phyloP scores from a whole-genome alignment of 495 filamentous ascomycete species.

The Penicillium canescens region DNA sequence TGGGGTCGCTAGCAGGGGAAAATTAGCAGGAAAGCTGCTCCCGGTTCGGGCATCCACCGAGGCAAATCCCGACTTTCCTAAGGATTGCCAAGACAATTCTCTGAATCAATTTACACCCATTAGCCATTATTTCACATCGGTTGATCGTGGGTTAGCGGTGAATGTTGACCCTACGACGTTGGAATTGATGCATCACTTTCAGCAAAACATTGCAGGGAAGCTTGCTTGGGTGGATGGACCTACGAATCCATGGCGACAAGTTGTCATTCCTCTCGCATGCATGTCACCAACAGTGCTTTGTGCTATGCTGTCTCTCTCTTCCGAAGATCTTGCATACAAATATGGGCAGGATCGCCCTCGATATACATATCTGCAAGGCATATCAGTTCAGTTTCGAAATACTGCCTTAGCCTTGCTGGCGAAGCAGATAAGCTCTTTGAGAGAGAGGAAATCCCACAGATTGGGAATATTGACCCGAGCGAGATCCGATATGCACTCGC shows the following conservation, averaged over 20 bases:
- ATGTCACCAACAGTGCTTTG: constrained; percentile 2
- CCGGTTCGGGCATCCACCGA: not conserved
- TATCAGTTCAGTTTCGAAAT: constrained; percentile 3
- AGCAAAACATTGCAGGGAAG: constrained; percentile 6
- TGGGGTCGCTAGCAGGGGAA: constrained; percentile 14
- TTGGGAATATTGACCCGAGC: not conserved
- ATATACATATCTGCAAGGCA: not conserved
- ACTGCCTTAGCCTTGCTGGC: constrained; percentile 5
- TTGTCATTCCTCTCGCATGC: constrained; percentile 14
- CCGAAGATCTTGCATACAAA: constrained; percentile 10
- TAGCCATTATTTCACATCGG: too few relatives aligned
- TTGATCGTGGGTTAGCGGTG: not conserved
- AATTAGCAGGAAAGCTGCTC: constrained; percentile 1
- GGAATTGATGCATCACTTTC: constrained; percentile 10
- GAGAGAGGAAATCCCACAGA: not conserved
- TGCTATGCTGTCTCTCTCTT: constrained; percentile 11
- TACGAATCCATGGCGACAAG: constrained; percentile 13
- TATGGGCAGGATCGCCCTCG: constrained; percentile 3
- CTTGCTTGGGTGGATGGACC: constrained; percentile 16
- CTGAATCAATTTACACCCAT: not conserved
- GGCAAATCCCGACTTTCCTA: not conserved
- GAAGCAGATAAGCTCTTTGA: constrained; percentile 3
- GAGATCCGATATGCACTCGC: constrained; percentile 13
- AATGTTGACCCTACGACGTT: not conserved
- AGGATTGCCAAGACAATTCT: not conserved